These are phyloP conservation scores for Venturia aucupariae DNA, from an alignment of 2,329 filamentous ascomycete species.

Conservation along the genomic window DNA sequence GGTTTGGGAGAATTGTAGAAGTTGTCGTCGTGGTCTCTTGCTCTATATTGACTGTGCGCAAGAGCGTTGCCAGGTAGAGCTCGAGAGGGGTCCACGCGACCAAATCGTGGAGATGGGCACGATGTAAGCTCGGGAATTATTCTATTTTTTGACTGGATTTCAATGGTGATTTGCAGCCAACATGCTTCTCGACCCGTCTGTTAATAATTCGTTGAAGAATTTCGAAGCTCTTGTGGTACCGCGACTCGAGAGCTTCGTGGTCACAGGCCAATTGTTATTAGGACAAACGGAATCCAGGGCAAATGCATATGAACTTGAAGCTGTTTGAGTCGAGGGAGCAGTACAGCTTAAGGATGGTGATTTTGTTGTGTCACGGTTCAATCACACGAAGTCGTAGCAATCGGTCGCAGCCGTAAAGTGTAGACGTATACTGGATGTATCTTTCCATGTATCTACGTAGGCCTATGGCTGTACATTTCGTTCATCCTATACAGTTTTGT, in stretches of 20 bases:
- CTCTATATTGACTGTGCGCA: conserved; percentile 1
- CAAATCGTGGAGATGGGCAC: not conserved
- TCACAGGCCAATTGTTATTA: not conserved
- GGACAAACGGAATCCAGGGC: not conserved
- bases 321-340: not conserved
- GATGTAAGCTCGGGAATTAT: not conserved
- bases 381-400: no score
- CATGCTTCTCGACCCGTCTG: no score
- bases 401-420: not conserved
- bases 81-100: not conserved
- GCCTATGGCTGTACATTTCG: not conserved
- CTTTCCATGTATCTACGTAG: not conserved
- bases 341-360: not conserved
- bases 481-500: not conserved
- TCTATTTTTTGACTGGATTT: no score
- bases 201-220: no score
- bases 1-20: not conserved
- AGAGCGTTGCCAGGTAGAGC: not conserved
- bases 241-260: not conserved
- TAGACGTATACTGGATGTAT: not conserved
- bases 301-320: not conserved
- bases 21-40: not conserved
- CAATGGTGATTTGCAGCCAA: no score
- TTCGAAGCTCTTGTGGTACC: not conserved
- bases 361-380: not conserved